phyloP scores from a whole-genome alignment of 805 yeast genomes.

The Zygosaccharomyces bailii region DNA sequence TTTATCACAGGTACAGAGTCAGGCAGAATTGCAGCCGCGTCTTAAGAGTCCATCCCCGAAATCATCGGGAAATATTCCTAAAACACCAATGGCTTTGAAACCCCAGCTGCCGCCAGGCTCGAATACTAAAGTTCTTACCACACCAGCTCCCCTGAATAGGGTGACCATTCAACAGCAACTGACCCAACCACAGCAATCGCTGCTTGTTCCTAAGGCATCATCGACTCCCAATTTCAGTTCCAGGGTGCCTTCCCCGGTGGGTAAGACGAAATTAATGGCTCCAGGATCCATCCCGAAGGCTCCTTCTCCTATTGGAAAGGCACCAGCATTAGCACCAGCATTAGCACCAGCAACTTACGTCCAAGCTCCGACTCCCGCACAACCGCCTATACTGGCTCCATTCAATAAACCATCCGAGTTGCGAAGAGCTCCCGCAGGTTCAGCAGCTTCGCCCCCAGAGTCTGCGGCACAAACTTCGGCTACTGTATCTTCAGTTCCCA shows the following conservation, averaged over 20 bases:
- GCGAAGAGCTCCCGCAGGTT: not conserved
- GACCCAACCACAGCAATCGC: not conserved
- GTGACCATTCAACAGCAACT: not conserved
- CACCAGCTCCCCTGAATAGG: not conserved
- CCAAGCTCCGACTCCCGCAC: not conserved
- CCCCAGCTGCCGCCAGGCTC: not conserved
- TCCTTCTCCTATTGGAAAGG: not conserved
- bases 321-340: not conserved
- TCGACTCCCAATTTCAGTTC: not conserved
- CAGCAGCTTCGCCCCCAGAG: not conserved
- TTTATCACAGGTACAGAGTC: constrained; percentile 1
- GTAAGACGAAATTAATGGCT: constrained; percentile 17
- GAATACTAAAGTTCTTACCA: not conserved
- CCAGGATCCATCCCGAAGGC: constrained; percentile 4
- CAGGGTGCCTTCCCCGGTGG: constrained; percentile 4
- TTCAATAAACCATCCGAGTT: not conserved
- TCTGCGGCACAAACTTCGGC: constrained; percentile 3
- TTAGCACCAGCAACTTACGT: not conserved
- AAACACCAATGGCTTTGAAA: not conserved
- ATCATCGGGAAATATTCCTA: not conserved
- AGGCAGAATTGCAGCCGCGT: constrained; percentile 4
- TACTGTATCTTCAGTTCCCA: not conserved
- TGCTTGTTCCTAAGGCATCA: not conserved
- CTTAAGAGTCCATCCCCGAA: too few species aligned
- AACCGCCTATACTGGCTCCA: not conserved